phyloP scores from a whole-genome alignment of 805 yeast genomes.

The Wickerhamiella hasegawae region DNA sequence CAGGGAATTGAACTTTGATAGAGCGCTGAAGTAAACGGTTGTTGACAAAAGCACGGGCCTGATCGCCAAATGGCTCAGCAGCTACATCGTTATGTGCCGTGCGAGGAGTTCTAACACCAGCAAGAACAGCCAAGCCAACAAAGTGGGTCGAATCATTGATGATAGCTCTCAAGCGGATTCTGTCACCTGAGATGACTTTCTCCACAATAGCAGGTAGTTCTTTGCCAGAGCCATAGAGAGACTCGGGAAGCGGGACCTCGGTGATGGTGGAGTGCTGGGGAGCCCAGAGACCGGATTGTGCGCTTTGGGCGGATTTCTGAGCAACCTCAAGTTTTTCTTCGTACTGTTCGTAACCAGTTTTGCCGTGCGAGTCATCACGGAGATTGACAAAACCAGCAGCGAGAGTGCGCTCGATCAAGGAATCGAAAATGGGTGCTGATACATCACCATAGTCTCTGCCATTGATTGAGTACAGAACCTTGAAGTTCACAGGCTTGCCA shows the following conservation, averaged over 20 bases:
- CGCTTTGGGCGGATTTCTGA: conserved; percentile 32
- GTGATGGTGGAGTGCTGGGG: conserved; percentile 7
- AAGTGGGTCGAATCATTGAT: conserved; percentile 35
- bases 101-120: conserved; percentile 63
- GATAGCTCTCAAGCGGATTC: conserved; percentile 45
- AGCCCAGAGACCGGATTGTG: conserved; percentile 43
- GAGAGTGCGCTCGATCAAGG: conserved; percentile 40
- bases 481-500: conserved; percentile 47
- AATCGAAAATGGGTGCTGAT: conserved; percentile 43
- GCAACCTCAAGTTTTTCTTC: conserved; percentile 19
- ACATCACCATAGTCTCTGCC: conserved; percentile 58
- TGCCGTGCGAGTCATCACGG: conserved; percentile 32
- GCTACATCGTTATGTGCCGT: conserved; percentile 30
- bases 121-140: conserved; percentile 44
- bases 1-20: conserved; percentile 33
- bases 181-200: conserved; percentile 62
- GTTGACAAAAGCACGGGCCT: conserved; percentile 49
- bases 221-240: conserved; percentile 15
- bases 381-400: conserved; percentile 46
- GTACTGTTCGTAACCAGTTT: conserved; percentile 30
- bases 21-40: conserved; percentile 44
- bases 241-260: background rate
- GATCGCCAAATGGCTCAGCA: conserved; percentile 46
- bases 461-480: conserved; percentile 34
- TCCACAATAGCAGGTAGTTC: conserved; percentile 51